Conservation (phyloP, 768 basidiomycete species). For the Boletus reticulatus region DNA sequence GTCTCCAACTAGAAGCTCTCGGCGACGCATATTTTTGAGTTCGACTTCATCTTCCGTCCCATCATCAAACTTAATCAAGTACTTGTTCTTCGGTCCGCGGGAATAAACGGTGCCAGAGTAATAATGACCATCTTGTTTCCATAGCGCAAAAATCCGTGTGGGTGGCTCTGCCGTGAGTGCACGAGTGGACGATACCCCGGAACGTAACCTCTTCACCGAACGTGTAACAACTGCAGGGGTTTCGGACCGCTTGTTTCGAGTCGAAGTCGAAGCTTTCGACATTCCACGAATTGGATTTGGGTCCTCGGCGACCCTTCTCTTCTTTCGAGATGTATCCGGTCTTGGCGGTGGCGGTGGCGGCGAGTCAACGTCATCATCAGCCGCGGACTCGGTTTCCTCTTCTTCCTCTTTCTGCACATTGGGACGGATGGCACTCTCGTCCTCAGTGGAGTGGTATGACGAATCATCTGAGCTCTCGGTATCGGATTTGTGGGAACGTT, state of each 20-base stretch:
- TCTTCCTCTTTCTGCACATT: constrained; percentile 33
- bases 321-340: constrained; percentile 36
- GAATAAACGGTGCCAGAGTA: constrained; percentile 58
- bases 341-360: constrained; percentile 28
- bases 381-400: constrained; percentile 40
- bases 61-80: constrained; percentile 69
- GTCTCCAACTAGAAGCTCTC: constrained; percentile 54
- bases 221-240: constrained; percentile 32
- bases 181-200: constrained; percentile 29
- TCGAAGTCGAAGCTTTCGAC: constrained; percentile 26
- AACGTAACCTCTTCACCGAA: constrained; percentile 40
- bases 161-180: constrained; percentile 22
- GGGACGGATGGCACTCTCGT: constrained; percentile 23
- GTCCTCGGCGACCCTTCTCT: constrained; percentile 43
- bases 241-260: constrained; percentile 25
- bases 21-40: constrained; percentile 51
- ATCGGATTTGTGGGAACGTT: constrained; percentile 25
- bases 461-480: constrained; percentile 22
- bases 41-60: constrained; percentile 44
- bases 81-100: constrained; percentile 30
- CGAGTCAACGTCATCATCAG: constrained; percentile 37
- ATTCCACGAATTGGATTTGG: constrained; percentile 21
- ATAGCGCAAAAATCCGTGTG: constrained; percentile 69
- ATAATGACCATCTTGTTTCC: constrained; percentile 59
- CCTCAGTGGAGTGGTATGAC: constrained; percentile 22